phyloP scores from a whole-genome alignment of 805 yeast species.

The Wickerhamia fluorescens region DNA sequence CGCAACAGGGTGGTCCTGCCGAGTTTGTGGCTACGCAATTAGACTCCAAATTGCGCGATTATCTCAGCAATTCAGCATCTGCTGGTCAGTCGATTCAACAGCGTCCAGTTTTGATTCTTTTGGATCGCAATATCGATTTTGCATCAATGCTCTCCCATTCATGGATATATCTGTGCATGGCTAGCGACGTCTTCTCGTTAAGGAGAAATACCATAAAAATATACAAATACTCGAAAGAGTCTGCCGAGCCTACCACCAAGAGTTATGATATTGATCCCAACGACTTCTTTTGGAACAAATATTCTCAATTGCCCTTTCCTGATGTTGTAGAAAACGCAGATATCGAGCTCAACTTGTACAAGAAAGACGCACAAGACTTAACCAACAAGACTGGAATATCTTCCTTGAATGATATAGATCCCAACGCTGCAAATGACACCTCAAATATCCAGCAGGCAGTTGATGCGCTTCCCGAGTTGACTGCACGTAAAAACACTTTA shows the following conservation, averaged over 20 bases:
- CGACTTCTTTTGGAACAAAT: conserved; percentile 87
- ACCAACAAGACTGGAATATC: conserved; percentile 70
- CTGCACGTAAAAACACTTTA: conserved; percentile 77
- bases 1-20: conserved; percentile 91
- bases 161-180: conserved; percentile 96
- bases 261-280: conserved; percentile 84
- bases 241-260: conserved; percentile 35
- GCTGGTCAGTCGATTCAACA: conserved; percentile 29
- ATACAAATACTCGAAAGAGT: conserved; percentile 22
- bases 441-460: conserved; percentile 77
- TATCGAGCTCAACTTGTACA: conserved; percentile 69
- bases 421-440: conserved; percentile 47
- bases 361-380: conserved; percentile 79
- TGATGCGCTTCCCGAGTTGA: conserved; percentile 84
- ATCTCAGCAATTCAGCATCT: conserved; percentile 60
- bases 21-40: conserved; percentile 85
- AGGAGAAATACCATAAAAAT: conserved; percentile 76
- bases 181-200: conserved; percentile 82
- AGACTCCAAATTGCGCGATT: conserved; percentile 79
- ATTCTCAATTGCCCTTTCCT: conserved; percentile 88
- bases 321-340: conserved; percentile 99
- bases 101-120: conserved; percentile 68
- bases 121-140: conserved; percentile 86
- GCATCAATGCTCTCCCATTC: conserved; percentile 94
- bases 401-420: conserved; percentile 70